Evolutionary conservation across 1,284 basidiomycete species (phyloP).

Genomic region (Cutaneotrichosporon spelunceum): DNA sequence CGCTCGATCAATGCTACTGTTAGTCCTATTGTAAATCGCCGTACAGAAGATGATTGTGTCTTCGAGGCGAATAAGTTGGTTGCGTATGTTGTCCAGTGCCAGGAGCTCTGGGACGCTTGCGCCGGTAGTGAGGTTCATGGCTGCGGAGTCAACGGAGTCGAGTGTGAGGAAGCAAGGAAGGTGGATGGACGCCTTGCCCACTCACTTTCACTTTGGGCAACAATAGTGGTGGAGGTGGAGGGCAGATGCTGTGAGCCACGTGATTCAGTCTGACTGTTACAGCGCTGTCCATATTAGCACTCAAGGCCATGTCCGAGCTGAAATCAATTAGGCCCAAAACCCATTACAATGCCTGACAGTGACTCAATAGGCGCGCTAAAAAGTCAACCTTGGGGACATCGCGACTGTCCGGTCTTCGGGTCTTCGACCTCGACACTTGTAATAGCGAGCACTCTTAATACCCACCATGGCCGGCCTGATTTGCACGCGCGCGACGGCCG

Average conservation of each 20-base stretch:
- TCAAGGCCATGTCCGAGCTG: too few species aligned
- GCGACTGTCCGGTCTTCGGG: too few species aligned
- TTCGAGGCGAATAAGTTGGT: conserved; percentile 83
- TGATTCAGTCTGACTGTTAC: too few species aligned
- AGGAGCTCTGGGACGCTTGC: conserved; percentile 71
- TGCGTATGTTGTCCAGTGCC: conserved; percentile 78
- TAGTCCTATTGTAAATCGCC: conserved; percentile 23
- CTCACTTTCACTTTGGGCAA: too few species aligned
- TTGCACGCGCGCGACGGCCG: background rate
- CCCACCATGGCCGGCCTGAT: background rate
- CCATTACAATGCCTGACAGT: background rate
- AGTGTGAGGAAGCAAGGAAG: too few species aligned
- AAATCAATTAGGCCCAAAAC: background rate
- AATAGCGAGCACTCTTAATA: too few species aligned
- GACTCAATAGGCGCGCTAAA: background rate
- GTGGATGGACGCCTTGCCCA: too few species aligned
- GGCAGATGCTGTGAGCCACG: too few species aligned
- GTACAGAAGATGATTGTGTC: conserved; percentile 95
- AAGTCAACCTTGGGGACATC: conserved; percentile 1
- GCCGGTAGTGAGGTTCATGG: conserved; percentile 52
- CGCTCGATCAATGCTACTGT: conserved; percentile 78
- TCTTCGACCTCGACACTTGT: too few species aligned
- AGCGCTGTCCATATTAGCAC: too few species aligned
- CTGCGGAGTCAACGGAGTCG: too few species aligned
- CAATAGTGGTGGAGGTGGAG: too few species aligned